These are phyloP conservation scores for Lichtheimia ornata DNA, from an alignment of 371 early-diverging fungal species.

Conservation along the genomic window DNA sequence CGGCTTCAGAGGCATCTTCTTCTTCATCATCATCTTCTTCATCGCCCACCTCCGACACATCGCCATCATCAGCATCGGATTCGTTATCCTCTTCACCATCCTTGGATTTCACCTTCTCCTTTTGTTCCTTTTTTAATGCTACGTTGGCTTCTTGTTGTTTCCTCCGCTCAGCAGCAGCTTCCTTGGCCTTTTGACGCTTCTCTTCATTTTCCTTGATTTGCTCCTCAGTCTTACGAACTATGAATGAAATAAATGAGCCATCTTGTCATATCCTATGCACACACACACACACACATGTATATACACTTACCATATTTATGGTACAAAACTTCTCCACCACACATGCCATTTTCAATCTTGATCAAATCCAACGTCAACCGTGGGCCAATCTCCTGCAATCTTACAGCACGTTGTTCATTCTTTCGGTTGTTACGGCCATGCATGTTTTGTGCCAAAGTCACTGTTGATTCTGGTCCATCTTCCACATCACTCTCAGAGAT, in stretches of 20 bases:
- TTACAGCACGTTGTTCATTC: slow-evolving; percentile 84
- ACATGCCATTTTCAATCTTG: slow-evolving; percentile 92
- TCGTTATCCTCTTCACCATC: slow-evolving; percentile 42
- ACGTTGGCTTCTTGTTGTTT: slow-evolving; percentile 13
- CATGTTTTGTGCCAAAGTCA: slow-evolving; percentile 82
- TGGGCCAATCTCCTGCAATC: slow-evolving; percentile 91
- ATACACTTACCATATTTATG: slow-evolving; percentile 63
- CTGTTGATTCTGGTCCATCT: slow-evolving; percentile 80
- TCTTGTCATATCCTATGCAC: not conserved
- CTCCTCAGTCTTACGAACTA: slow-evolving; percentile 70
- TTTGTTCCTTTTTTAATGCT: slow-evolving; percentile 40
- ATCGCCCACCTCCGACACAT: slow-evolving; percentile 17
- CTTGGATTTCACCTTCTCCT: slow-evolving; percentile 33
- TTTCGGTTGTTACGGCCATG: slow-evolving; percentile 73
- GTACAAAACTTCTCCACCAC: slow-evolving; percentile 91
- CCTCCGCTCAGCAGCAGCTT: slow-evolving; percentile 33
- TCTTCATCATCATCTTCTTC: slow-evolving; percentile 19
- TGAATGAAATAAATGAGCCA: not conserved
- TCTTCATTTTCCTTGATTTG: slow-evolving; percentile 67
- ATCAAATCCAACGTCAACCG: slow-evolving; percentile 83
- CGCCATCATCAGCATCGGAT: slow-evolving; percentile 25
- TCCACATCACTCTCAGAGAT: slow-evolving; percentile 93
- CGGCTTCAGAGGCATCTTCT: slow-evolving; percentile 12
- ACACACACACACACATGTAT: not conserved
- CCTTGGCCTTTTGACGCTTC: slow-evolving; percentile 65